Evolutionary conservation across 805 yeast species (phyloP).

Genomic region (Yamadazyma paraphyllophila): DNA sequence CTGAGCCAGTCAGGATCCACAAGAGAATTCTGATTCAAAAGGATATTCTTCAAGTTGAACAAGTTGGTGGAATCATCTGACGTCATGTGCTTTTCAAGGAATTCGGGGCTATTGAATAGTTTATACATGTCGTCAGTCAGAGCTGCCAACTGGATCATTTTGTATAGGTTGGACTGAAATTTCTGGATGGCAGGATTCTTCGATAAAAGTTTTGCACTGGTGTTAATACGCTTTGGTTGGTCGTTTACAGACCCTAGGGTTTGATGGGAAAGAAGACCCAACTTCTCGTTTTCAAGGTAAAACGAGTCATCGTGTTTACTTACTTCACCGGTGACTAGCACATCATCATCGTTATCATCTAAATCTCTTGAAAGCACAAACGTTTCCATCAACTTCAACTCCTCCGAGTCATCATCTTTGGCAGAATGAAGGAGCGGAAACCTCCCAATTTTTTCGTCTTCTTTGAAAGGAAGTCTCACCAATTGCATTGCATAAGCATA

Average conservation of each 20-base stretch:
- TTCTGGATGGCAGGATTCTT: slow-evolving; percentile 32
- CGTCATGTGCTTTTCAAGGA: slow-evolving; percentile 22
- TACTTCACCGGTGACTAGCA: background rate
- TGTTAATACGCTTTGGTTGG: background rate
- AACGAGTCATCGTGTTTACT: slow-evolving; percentile 3
- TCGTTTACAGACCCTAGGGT: slow-evolving; percentile 3
- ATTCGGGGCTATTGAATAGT: slow-evolving; percentile 23
- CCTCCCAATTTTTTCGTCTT: slow-evolving; percentile 66
- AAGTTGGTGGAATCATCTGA: slow-evolving; percentile 23
- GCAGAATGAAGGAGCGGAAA: slow-evolving; percentile 32
- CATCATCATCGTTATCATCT: slow-evolving; percentile 13
- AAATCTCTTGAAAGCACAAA: slow-evolving; percentile 28
- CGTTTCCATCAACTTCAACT: slow-evolving; percentile 26
- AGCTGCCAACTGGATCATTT: slow-evolving; percentile 23
- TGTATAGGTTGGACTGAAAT: slow-evolving; percentile 23
- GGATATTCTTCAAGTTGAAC: slow-evolving; percentile 30
- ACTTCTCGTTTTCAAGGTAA: slow-evolving; percentile 16
- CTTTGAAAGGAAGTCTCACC: slow-evolving; percentile 65
- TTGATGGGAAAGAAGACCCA: slow-evolving; percentile 13
- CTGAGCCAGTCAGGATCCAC: slow-evolving; percentile 18
- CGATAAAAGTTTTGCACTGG: slow-evolving; percentile 21
- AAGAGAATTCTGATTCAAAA: slow-evolving; percentile 13
- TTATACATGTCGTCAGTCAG: slow-evolving; percentile 17
- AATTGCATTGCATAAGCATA: slow-evolving; percentile 44
- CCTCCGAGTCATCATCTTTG: slow-evolving; percentile 11